A percentile compares a stretch with the other conserved stretches of the same genome.
phyloP scores from a whole-genome alignment of 164 flowering plant species.

The Stephania cephalantha region DNA sequence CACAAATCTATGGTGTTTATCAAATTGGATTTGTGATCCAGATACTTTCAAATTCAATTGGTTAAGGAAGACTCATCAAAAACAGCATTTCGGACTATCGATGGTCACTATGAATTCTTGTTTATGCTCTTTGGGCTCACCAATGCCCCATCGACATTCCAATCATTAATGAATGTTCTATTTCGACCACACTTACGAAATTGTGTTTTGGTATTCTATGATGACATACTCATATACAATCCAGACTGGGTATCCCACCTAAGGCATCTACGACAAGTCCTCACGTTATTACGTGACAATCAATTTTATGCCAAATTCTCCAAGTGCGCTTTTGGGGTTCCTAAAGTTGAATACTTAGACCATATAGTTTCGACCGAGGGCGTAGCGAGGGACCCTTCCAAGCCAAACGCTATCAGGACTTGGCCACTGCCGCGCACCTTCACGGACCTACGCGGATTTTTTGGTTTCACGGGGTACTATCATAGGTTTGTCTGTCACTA shows the following conservation, averaged over 20 bases:
- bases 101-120: background rate
- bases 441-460: background rate
- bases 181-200: background rate
- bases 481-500: background rate
- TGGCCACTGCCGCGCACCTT: background rate
- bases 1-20: background rate
- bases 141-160: background rate
- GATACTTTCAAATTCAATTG: background rate
- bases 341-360: background rate
- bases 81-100: background rate
- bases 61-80: background rate
- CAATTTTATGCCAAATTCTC: background rate
- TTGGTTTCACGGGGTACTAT: conserved; percentile 1
- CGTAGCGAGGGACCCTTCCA: background rate
- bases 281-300: background rate
- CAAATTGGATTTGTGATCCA: background rate
- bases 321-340: background rate
- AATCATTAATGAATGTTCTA: background rate
- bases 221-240: background rate
- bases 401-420: background rate
- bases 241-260: background rate
- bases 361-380: background rate
- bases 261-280: background rate
- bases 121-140: background rate
- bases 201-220: background rate